These are phyloP conservation scores for Daedaleopsis nitida DNA, from an alignment of 768 basidiomycete genomes.

Conservation along the genomic window DNA sequence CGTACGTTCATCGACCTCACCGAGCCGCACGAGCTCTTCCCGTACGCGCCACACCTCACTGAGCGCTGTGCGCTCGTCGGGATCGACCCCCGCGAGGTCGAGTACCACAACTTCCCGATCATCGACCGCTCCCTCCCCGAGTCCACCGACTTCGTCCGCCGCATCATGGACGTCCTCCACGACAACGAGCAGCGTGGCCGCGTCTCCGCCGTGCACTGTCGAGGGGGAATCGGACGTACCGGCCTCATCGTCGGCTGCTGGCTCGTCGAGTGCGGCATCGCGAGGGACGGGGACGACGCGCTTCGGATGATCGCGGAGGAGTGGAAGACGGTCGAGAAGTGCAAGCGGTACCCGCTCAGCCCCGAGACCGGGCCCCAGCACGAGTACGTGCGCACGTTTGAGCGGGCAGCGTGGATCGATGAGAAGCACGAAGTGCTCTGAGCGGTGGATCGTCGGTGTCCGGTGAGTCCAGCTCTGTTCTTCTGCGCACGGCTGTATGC, in stretches of 20 bases:
- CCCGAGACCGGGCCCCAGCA: conserved; percentile 81
- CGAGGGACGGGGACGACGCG: conserved; percentile 64
- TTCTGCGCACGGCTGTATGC: neutral
- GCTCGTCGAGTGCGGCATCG: conserved; percentile 69
- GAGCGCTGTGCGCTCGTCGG: conserved; percentile 54
- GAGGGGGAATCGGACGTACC: conserved; percentile 75
- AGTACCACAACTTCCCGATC: conserved; percentile 81
- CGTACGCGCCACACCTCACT: conserved; percentile 60
- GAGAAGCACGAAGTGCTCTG: conserved; percentile 21
- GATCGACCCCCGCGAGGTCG: conserved; percentile 56
- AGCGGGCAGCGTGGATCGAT: conserved; percentile 23
- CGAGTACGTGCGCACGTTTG: conserved; percentile 70
- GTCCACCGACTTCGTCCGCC: conserved; percentile 57
- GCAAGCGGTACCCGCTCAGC: conserved; percentile 70
- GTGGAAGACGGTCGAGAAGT: conserved; percentile 81
- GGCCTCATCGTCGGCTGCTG: conserved; percentile 71
- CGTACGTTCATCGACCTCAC: conserved; percentile 85
- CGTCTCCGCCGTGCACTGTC: conserved; percentile 74
- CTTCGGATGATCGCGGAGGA: conserved; percentile 63
- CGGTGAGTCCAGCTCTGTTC: neutral
- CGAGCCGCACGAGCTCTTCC: conserved; percentile 73
- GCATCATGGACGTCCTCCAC: conserved; percentile 57
- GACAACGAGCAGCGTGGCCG: conserved; percentile 63
- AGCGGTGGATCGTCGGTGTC: conserved; percentile 17
- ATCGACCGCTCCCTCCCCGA: conserved; percentile 70